phyloP scores from a whole-genome alignment of 108 stramenopile species.

The Pelagomonas calceolata region DNA sequence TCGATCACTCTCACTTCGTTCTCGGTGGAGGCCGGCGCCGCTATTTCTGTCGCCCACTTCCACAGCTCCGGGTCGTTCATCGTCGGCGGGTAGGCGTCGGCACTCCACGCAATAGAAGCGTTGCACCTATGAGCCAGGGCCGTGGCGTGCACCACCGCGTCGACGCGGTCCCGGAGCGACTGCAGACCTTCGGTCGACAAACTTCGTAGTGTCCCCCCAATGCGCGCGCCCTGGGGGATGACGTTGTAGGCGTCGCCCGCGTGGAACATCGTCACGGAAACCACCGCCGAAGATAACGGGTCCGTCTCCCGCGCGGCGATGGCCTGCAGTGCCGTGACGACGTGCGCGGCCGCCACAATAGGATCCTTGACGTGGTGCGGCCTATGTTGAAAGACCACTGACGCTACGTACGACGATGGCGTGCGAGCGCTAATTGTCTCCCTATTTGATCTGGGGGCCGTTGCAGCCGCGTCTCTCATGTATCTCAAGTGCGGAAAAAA shows the following conservation, averaged over 20 bases:
- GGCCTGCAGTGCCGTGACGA: constrained; percentile 72
- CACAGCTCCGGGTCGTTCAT: constrained; percentile 63
- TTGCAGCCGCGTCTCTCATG: no score
- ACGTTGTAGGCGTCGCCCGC: constrained; percentile 67
- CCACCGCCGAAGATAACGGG: constrained; percentile 66
- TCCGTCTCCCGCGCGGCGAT: constrained; percentile 54
- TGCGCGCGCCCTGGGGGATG: constrained; percentile 48
- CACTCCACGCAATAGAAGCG: constrained; percentile 36
- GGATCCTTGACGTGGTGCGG: constrained; percentile 71
- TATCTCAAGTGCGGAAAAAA: no score
- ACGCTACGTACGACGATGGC: no score
- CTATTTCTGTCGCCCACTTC: constrained; percentile 52
- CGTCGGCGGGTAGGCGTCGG: constrained; percentile 74
- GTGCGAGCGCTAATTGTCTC: no score
- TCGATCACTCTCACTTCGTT: constrained; percentile 38
- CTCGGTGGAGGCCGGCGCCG: constrained; percentile 45
- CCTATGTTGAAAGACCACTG: no score
- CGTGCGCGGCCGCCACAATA: constrained; percentile 60
- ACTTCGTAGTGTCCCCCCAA: constrained; percentile 73
- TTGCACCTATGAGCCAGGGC: constrained; percentile 62
- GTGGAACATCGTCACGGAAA: constrained; percentile 51
- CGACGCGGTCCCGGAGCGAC: constrained; percentile 43
- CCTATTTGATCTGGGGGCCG: no score
- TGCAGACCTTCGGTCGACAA: constrained; percentile 55
- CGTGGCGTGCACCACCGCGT: constrained; percentile 45